These are phyloP conservation scores for Salix udensis DNA, from an alignment of 345 rosid species.

Conservation along the genomic window DNA sequence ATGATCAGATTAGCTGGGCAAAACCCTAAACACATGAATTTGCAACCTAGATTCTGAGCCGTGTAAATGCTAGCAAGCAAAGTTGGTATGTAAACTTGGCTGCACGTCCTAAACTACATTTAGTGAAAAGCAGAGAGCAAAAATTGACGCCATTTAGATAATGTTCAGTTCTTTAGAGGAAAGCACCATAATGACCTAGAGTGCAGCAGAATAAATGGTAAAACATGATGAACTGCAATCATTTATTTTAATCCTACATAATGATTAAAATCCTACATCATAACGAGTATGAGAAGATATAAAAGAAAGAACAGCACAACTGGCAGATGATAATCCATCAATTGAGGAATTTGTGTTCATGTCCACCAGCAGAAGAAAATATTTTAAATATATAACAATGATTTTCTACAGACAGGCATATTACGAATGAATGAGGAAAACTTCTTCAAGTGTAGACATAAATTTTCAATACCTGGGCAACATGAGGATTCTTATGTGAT, in stretches of 20 bases:
- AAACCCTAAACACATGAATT: neutral
- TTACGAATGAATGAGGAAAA: neutral
- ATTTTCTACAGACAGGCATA: neutral
- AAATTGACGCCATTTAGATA: neutral
- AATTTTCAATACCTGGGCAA: slow-evolving; percentile 51
- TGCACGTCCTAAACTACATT: neutral
- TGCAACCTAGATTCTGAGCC: neutral
- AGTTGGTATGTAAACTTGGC: neutral
- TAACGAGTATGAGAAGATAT: neutral
- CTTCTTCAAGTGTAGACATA: neutral
- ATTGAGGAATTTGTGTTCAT: neutral
- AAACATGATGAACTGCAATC: neutral
- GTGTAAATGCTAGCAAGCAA: neutral
- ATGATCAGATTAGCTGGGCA: neutral
- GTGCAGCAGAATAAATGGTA: neutral
- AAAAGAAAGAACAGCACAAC: neutral
- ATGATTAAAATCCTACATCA: neutral
- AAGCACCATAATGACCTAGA: neutral
- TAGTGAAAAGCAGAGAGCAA: neutral
- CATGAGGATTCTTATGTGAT: slow-evolving; percentile 50
- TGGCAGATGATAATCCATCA: neutral
- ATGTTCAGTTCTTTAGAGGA: neutral
- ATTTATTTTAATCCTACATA: neutral
- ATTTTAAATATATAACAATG: neutral
- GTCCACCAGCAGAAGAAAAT: neutral